Base-by-base conservation (phyloP, 192 early-diverging fungal species). In the Backusella tuberculispora region DNA sequence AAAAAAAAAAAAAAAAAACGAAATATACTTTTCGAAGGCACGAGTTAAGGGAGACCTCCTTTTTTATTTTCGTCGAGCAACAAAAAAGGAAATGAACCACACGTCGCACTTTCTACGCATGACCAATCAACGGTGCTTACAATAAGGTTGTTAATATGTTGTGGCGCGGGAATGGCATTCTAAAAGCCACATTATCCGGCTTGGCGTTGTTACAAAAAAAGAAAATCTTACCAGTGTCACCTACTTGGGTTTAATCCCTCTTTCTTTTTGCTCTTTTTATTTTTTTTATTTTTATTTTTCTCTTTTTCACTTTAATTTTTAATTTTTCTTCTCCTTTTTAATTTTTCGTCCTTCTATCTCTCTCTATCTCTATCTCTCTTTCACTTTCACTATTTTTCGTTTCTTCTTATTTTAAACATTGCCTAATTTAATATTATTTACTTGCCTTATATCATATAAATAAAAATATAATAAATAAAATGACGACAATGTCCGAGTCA, bases 131-230 rank as follows among this genome's bases (percentile, higher is more conserved):
- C 21, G 10, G 12, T n/a, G 53, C 21, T 0, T 60, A 0, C 53
- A 60, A 60, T 60, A 60, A 60, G 21, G 64, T 66, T 66, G 37
- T 17, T 66, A 41, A 66, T 40, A 15, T n/a, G 64, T 7, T 66
- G 64, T 41, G 29, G 34, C 29, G 64, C 38, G 38, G 64, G 29
- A 66, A 41, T 66, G 64, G 37, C 34, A 40, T 41, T 41, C 29
- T 34, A 34, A 66, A 34, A 66, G 34, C 34, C 64, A 66, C 64
- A 66, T 41, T 40, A 41, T 34, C 34, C 64, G 29, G 64, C 53
- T 66, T 66, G 64, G 64, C 38, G 64, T 34, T 66, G 64, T 40
- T 34, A 41, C 29, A 41, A 66, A 34, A 66, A 66, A 34, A 66
- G 64, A 66, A 34, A 66, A 66, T n/a, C 38, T 41, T 40, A 14